Conservation (phyloP, 768 basidiomycete species). For the Cubamyces sp. region DNA sequence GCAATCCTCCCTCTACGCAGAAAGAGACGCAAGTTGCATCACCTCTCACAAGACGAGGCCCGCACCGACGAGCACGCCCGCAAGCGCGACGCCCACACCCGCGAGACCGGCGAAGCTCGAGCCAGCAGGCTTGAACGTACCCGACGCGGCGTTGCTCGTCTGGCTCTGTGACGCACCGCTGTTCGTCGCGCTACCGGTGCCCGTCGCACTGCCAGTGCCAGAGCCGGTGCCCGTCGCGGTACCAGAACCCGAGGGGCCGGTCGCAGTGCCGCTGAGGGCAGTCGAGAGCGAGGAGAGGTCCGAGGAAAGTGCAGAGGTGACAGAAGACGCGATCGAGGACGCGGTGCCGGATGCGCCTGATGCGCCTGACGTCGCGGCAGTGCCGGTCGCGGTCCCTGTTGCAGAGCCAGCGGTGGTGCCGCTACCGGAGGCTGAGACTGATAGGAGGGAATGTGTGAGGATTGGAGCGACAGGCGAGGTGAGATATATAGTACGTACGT, state of each 20-base stretch:
- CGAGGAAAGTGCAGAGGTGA: constrained; percentile 5
- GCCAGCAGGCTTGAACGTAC: neutral
- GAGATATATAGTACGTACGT: constrained; percentile 15
- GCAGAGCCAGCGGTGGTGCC: constrained; percentile 11
- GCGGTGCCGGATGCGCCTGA: neutral
- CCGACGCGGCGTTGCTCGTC: constrained; percentile 12
- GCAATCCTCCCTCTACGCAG: too few relatives aligned
- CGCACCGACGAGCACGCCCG: constrained; percentile 17
- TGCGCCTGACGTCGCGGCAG: neutral
- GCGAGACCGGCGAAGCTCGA: neutral
- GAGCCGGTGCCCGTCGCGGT: constrained; percentile 1
- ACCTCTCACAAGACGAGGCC: constrained; percentile 13
- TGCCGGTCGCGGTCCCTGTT: neutral
- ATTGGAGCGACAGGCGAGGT: neutral
- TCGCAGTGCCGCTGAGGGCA: neutral
- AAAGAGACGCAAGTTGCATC: too few relatives aligned
- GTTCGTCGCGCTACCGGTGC: neutral
- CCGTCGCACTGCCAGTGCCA: neutral
- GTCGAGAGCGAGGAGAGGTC: constrained; percentile 11
- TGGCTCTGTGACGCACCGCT: constrained; percentile 3
- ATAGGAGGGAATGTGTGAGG: neutral
- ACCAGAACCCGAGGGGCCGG: neutral
- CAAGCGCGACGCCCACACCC: constrained; percentile 10
- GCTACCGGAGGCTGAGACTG: constrained; percentile 19
- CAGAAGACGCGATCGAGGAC: constrained; percentile 9